Evolutionary conservation across 2,329 filamentous ascomycete genomes (phyloP).

Genomic region (Macrophomina pseudophaseolina): DNA sequence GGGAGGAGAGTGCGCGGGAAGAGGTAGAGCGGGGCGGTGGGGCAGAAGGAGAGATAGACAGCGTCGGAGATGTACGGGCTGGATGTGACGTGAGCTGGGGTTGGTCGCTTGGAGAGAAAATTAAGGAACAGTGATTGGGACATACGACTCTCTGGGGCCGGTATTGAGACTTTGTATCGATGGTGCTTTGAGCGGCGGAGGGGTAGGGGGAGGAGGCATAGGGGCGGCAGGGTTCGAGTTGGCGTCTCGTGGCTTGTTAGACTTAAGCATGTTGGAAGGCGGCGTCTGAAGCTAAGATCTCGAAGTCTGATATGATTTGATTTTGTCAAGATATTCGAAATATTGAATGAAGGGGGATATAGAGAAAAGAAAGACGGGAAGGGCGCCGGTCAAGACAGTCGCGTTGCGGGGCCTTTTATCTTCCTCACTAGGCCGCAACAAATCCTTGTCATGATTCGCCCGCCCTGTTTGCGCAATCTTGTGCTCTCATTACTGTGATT

Average conservation of each 20-base stretch:
- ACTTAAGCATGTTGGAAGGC: not conserved
- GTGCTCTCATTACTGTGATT: not conserved
- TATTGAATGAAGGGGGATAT: not conserved
- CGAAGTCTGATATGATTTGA: not conserved
- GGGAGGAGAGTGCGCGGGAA: constrained; percentile 13
- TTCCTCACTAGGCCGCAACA: not conserved
- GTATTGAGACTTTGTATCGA: not conserved
- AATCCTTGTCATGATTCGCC: not conserved
- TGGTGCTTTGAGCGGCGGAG: not conserved
- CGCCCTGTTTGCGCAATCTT: not conserved
- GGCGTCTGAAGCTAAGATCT: not conserved
- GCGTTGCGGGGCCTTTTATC: not conserved
- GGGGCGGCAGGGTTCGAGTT: not conserved
- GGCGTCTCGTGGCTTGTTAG: not conserved
- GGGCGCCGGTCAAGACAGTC: not conserved
- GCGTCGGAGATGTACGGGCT: not conserved
- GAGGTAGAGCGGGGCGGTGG: not conserved
- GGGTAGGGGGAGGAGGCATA: not conserved
- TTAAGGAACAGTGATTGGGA: not conserved
- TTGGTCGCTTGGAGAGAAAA: not conserved
- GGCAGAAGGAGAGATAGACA: not conserved
- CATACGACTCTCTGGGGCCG: not conserved
- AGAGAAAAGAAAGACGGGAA: not conserved
- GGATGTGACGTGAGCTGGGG: not conserved
- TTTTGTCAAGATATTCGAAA: too few species aligned